Percentiles rank a stretch among this genome's conserved stretches.
Evolutionary conservation across 495 filamentous ascomycete species (phyloP).

Genomic region (Tuber borchii): DNA sequence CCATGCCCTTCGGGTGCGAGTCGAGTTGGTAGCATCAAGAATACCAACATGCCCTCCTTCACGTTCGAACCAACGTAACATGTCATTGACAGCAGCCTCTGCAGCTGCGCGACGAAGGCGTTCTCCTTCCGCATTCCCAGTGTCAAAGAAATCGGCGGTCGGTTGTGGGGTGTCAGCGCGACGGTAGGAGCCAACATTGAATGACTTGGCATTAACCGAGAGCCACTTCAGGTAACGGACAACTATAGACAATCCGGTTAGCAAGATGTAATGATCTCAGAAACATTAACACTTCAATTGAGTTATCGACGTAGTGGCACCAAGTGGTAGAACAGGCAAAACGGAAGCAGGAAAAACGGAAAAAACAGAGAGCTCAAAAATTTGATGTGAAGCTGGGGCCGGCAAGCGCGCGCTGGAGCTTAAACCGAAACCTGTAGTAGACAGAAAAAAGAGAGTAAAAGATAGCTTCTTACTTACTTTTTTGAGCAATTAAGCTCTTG

Average conservation of each 20-base stretch:
- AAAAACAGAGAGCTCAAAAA: neutral
- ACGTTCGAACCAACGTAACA: slow-evolving; percentile 78
- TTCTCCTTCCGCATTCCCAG: slow-evolving; percentile 78
- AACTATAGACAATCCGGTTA: slow-evolving; percentile 50
- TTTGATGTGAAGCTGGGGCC: neutral
- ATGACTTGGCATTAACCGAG: slow-evolving; percentile 81
- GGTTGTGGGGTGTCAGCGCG: slow-evolving; percentile 80
- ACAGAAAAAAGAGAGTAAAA: neutral
- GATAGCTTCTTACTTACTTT: slow-evolving; percentile 55
- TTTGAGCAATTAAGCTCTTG: slow-evolving; percentile 94
- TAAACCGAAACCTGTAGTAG: slow-evolving; percentile 4
- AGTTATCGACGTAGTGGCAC: slow-evolving; percentile 5
- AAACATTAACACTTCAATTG: slow-evolving; percentile 10
- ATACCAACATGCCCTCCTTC: slow-evolving; percentile 69
- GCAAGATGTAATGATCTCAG: neutral
- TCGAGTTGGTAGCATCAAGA: slow-evolving; percentile 86
- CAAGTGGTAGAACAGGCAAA: neutral
- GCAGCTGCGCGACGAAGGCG: slow-evolving; percentile 78
- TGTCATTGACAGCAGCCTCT: slow-evolving; percentile 80
- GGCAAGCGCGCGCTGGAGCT: neutral
- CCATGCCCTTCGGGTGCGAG: slow-evolving; percentile 81
- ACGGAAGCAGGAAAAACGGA: neutral
- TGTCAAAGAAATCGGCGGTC: slow-evolving; percentile 86
- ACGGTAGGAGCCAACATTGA: slow-evolving; percentile 95
- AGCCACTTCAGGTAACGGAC: slow-evolving; percentile 95